phyloP scores from a whole-genome alignment of 768 basidiomycete species.

The Mycena albidolilacea region DNA sequence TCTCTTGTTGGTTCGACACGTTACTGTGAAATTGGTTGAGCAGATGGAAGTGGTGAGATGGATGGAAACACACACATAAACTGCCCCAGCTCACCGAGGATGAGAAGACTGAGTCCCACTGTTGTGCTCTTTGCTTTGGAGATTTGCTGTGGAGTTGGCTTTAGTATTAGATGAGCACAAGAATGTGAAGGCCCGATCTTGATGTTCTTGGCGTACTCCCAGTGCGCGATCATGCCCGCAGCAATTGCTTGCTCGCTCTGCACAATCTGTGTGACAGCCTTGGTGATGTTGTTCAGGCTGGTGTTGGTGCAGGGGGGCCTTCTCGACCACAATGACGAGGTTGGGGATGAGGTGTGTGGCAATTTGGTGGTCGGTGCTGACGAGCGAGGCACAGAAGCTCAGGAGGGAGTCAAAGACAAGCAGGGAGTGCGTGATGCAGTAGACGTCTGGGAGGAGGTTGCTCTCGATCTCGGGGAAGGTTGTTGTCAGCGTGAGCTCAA shows the following conservation, averaged over 20 bases:
- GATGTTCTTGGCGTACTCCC: conserved; percentile 84
- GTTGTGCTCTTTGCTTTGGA: conserved; percentile 77
- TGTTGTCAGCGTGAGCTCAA: conserved; percentile 73
- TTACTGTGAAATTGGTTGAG: conserved; percentile 68
- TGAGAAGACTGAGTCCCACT: conserved; percentile 87
- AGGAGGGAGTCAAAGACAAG: conserved; percentile 87
- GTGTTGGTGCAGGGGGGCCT: conserved; percentile 71
- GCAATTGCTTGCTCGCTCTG: conserved; percentile 78
- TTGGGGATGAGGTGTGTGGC: conserved; percentile 87
- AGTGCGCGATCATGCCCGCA: conserved; percentile 88
- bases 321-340: conserved; percentile 77
- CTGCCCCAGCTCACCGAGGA: conserved; percentile 94
- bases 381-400: conserved; percentile 86
- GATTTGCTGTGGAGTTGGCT: conserved; percentile 50
- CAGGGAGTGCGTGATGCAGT: conserved; percentile 82
- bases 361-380: conserved; percentile 86
- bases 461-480: conserved; percentile 86
- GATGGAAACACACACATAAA: conserved; percentile 72
- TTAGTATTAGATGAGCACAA: conserved; percentile 6
- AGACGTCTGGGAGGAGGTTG: conserved; percentile 77
- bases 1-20: conserved; percentile 84
- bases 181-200: conserved; percentile 65
- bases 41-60: conserved; percentile 20
- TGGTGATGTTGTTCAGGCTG: conserved; percentile 81
- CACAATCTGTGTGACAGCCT: conserved; percentile 88